Percentiles rank a stretch among this genome's conserved stretches.
Evolutionary conservation across 345 rosid species (phyloP).

Genomic region (Lagerstroemia speciosa): DNA sequence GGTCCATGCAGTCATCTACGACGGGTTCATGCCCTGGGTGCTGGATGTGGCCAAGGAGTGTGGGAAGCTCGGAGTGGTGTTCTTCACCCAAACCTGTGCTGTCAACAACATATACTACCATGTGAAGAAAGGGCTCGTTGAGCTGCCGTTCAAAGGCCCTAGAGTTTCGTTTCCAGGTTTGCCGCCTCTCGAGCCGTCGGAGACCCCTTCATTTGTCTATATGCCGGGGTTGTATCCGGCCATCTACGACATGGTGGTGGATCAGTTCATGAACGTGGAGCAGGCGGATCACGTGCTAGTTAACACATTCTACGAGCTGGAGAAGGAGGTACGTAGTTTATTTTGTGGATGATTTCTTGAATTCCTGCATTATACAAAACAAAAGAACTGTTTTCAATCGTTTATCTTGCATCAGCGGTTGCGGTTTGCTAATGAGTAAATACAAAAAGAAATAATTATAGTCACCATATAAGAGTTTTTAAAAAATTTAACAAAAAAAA

Average conservation of each 20-base stretch:
- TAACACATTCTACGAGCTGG: constrained; percentile 22
- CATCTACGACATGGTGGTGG: constrained; percentile 3
- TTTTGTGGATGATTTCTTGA: too few relatives aligned
- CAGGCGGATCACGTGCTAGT: constrained; percentile 24
- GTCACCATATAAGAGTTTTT: too few relatives aligned
- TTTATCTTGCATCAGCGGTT: too few relatives aligned
- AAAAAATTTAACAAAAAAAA: too few relatives aligned
- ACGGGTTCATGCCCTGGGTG: constrained; percentile 29
- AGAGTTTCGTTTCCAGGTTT: constrained; percentile 20
- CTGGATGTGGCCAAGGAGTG: constrained; percentile 31
- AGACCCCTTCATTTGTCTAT: constrained; percentile 23
- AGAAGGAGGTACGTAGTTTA: constrained; percentile 23
- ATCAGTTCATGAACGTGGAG: constrained; percentile 24
- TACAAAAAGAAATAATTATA: too few relatives aligned
- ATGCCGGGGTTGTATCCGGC: constrained; percentile 20
- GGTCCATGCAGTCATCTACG: constrained; percentile 19
- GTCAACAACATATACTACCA: constrained; percentile 23
- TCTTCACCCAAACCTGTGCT: constrained; percentile 34
- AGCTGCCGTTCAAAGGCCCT: constrained; percentile 15
- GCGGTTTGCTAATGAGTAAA: too few relatives aligned
- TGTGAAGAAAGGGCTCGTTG: constrained; percentile 15
- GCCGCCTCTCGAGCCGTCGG: constrained; percentile 21
- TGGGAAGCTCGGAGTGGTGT: constrained; percentile 19
- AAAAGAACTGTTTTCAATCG: too few relatives aligned
- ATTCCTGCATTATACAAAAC: too few relatives aligned